Base-by-base conservation (phyloP, 2,329 filamentous ascomycete species). In the Trichoderma semiorbis region DNA sequence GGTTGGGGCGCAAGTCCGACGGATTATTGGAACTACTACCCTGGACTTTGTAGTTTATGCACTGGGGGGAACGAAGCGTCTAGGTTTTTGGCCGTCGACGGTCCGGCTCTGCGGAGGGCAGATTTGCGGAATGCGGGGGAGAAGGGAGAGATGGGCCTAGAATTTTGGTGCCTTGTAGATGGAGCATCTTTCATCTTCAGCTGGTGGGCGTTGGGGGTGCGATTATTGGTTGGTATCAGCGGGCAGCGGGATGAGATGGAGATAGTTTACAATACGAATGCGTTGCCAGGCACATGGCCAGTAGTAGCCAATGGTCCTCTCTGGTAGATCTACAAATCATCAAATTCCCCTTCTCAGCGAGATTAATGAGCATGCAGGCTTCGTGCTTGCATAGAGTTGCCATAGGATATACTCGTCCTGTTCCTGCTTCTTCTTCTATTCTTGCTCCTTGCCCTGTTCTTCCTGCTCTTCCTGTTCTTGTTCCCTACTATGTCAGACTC, bases 81-180 rank as follows among this genome's bases (percentile, higher is more conserved):
- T 39, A 67, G 50, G 47, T 57, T 67, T 53, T 4, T 11, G 16
- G 47, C 50, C 64, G 16, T 39, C 50, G 30, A 50, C 8, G 24
- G 65, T 60, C 65, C 65, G 65, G 65, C 53, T 24, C 36, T 68
- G 36, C 65, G 65, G 65, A 68, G 32, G 65, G 21, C 24, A 43
- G 53, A 68, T 60, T 60, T 68, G 4, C 21, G 14, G 47, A 26
- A 68, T 68, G 65, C 65, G 65, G 65, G 65, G 65, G 30, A 60
- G 18, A 32, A 30, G 16, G 10, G 55, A 10, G 12, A 47, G 26
- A 55, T 26, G 34, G 26, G 53, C 26, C 36, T 60, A 68, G 50
- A 57, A 32, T 24, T 39, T 26, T 28, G 24, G 47, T 34, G 62
- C 30, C 43, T 53, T 7, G 28, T 16, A 3, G 8, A 34, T 39